Evolutionary conservation across 192 early-diverging fungal species (phyloP), one percentile per base, ranked within the genome.

Genomic region (Coemansia sp.): DNA sequence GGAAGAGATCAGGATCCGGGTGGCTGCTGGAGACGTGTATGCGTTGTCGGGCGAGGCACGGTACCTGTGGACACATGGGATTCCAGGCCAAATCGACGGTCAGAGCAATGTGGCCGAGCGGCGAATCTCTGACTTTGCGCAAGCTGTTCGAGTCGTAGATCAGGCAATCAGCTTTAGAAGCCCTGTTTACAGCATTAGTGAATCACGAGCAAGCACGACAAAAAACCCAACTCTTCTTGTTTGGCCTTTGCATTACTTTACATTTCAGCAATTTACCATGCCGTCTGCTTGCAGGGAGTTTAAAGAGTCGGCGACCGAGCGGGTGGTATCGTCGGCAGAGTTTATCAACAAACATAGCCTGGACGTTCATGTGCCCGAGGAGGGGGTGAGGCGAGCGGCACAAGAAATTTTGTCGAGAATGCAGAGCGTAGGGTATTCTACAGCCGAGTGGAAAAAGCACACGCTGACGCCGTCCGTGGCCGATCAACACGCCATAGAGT

Each of bases 391-490:
- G 0, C 37, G 59, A 7, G 85, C 84, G 1, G 85, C 84, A 4
- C 47, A 41, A 33, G 51, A 85, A 78, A 82, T 90, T 33, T 70
- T 80, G 45, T 61, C 68, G 15, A 80, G 79, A 13, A 85, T 90
- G 85, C 75, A 84, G 35, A 63, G 60, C 38, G 60, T 55, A n/a
- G 70, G 50, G 35, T 88, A 82, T 70, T 82, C 81, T 27, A 80
- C 82, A 29, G 78, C 76, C n/a, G 73, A 64, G 4, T 86, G 85
- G 85, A 85, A 82, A 25, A 51, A 62, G 40, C 82, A 88, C 62
- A 53, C 77, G 25, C 57, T 89, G 47, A 83, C 84, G 50, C 89
- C 89, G 5, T 80, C 82, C 30, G 53, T 64, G 10, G 82, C 82
- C 29, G 68, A 88, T 56, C 34, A 39, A 14, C 46, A 34, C 1